A percentile compares a stretch with the other conserved stretches of the same genome.
Conservation (phyloP, 306 rosid species). For the Dalbergia oliveri region DNA sequence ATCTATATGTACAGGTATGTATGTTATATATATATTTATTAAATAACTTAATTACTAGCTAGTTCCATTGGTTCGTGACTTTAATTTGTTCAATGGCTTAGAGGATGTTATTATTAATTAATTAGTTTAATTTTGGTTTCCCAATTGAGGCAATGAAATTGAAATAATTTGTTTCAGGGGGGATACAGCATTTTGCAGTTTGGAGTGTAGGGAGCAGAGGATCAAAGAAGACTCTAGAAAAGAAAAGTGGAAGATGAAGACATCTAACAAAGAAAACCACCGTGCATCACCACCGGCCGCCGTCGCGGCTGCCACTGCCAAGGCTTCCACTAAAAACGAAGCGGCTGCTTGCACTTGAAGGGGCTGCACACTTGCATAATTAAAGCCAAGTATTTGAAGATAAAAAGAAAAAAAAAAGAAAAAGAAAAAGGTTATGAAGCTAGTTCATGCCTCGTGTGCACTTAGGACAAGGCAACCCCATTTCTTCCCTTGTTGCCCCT, state of each 20-base stretch:
- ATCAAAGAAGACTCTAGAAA: slow-evolving; percentile 71
- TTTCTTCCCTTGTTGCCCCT: background rate
- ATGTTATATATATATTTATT: background rate
- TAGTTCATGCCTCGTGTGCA: slow-evolving; percentile 18
- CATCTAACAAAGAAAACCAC: slow-evolving; percentile 48
- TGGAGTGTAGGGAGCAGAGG: slow-evolving; percentile 85
- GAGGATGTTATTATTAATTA: background rate
- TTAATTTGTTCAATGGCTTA: too few relatives aligned
- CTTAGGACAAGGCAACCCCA: slow-evolving; percentile 19
- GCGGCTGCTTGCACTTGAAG: slow-evolving; percentile 56
- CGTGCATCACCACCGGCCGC: slow-evolving; percentile 46
- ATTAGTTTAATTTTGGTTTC: slow-evolving; percentile 6
- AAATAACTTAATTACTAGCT: background rate
- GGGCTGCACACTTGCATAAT: background rate
- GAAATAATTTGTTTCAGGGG: slow-evolving; percentile 62
- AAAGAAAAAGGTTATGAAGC: background rate
- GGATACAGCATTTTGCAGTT: slow-evolving; percentile 91
- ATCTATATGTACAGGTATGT: slow-evolving; percentile 88
- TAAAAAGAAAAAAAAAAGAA: background rate
- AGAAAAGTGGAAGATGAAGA: slow-evolving; percentile 52
- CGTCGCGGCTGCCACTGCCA: slow-evolving; percentile 20
- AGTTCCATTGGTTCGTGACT: background rate
- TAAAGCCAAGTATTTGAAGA: background rate
- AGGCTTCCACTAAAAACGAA: slow-evolving; percentile 50
- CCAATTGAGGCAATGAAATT: background rate